Evolutionary conservation across 768 basidiomycete genomes (phyloP), one percentile per base, ranked within the genome.

Genomic region (Russula abietina): DNA sequence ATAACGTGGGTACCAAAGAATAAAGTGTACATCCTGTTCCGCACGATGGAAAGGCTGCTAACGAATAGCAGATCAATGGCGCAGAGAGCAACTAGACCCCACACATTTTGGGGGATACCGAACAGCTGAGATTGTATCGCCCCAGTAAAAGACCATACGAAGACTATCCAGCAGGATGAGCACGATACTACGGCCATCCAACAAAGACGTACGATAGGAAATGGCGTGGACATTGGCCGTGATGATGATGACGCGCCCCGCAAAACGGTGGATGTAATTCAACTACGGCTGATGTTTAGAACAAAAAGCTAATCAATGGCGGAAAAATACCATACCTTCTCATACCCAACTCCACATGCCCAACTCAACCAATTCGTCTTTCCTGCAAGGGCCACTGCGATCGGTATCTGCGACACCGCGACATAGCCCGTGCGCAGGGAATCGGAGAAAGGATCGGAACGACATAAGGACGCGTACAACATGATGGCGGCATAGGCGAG

Each of bases 241-340:
- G 26, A 81, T 30, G 24, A 78, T 73, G 30, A 80, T 53, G 59
- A 80, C 61, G 5, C 74, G 62, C 16, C 84, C 84, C 1, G 75
- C 72, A 69, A 78, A 80, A n/a, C 83, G 81, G 69, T 85, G 84
- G 28, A 85, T 69, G 69, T 74, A 82, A 70, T 83, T 83, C 60
- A 81, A 69, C 77, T 83, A 65, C 51, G n/a, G 64, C 62, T 51
- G 67, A 62, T 17, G 30, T 32, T n/a, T n/a, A 46, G 19, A 16
- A 54, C 51, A 28, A 50, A 52, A 10, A 9, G 33, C 6, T 1
- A 32, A 10, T 28, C 26, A 28, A n/a, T 7, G 5, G 30, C 26
- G 19, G 32, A 11, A 61, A 12, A n/a, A n/a, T n/a, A 24, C 5
- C 74, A 65, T 49, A 80, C 81, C 67, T 77, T 78, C 62, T 81